A percentile compares a stretch with the other conserved stretches of the same genome.
Conservation (phyloP, 345 rosid genomes). For the Ricinus communis region DNA sequence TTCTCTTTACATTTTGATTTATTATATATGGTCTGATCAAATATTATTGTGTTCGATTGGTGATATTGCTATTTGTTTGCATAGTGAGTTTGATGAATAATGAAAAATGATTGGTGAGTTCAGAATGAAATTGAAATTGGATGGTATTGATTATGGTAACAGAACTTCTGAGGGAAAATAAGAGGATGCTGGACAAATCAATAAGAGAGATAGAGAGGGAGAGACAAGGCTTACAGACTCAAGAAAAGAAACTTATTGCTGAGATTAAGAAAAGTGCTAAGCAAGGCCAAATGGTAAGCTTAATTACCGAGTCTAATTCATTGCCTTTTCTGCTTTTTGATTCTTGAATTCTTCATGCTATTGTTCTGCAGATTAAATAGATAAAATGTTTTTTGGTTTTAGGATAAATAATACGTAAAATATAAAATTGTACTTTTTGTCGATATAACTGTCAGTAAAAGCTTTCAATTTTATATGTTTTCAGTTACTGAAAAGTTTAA, state of each 20-base stretch:
- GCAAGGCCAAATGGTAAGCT: slow-evolving; percentile 93
- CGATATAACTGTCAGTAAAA: too few relatives aligned
- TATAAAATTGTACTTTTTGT: too few relatives aligned
- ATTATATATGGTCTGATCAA: background rate
- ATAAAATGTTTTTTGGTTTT: too few relatives aligned
- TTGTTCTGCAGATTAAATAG: too few relatives aligned
- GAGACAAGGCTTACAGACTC: slow-evolving; percentile 82
- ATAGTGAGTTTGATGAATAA: too few relatives aligned
- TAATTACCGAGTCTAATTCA: background rate
- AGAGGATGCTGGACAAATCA: slow-evolving; percentile 94
- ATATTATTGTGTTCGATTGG: background rate
- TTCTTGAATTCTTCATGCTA: background rate
- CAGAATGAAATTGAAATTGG: too few relatives aligned
- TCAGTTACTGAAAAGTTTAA: background rate
- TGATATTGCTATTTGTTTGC: too few relatives aligned
- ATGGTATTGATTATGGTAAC: too few relatives aligned
- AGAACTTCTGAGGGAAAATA: slow-evolving; percentile 95
- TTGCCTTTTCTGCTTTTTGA: background rate
- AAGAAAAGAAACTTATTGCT: slow-evolving; percentile 82
- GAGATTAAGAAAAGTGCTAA: slow-evolving; percentile 95
- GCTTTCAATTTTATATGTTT: too few relatives aligned
- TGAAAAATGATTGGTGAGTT: too few relatives aligned
- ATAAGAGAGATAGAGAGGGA: slow-evolving; percentile 95
- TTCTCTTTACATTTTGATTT: background rate
- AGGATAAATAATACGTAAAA: background rate